A percentile compares a stretch with the other conserved stretches of the same genome.
Conservation (phyloP, 2,329 filamentous ascomycete species). For the Colletotrichum echinochloae region DNA sequence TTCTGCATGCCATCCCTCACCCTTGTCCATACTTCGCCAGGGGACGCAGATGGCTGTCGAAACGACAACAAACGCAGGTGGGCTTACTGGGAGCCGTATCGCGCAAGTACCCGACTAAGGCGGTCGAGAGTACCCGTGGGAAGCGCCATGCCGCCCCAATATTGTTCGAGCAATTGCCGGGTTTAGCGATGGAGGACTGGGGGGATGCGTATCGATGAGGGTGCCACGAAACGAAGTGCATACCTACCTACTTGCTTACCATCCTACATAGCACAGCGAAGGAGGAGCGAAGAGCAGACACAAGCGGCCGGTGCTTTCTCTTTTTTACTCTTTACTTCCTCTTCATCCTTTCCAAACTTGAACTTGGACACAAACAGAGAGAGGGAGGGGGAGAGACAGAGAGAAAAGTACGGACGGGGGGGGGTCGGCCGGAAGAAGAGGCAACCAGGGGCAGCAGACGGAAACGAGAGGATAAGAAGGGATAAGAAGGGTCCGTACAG, state of each 20-base stretch:
- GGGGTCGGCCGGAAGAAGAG: slow-evolving; percentile 10
- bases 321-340: neutral
- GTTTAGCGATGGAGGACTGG: slow-evolving; percentile 44
- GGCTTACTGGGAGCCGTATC: slow-evolving; percentile 33
- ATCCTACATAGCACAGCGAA: neutral
- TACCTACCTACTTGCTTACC: too few relatives aligned
- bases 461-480: neutral
- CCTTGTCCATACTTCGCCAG: slow-evolving; percentile 32
- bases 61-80: slow-evolving; percentile 35
- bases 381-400: neutral
- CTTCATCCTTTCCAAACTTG: neutral
- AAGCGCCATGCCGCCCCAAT: slow-evolving; percentile 48
- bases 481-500: slow-evolving; percentile 2
- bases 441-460: neutral
- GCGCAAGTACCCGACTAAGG: slow-evolving; percentile 35
- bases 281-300: neutral
- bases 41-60: slow-evolving; percentile 25
- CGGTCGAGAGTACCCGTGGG: slow-evolving; percentile 35
- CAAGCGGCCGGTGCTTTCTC: neutral
- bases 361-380: neutral
- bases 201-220: neutral
- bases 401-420: neutral
- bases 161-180: slow-evolving; percentile 43
- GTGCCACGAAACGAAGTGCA: neutral
- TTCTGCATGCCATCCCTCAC: slow-evolving; percentile 35